Base-by-base conservation (phyloP, 495 filamentous ascomycete genomes). In the Neurospora sp. region DNA sequence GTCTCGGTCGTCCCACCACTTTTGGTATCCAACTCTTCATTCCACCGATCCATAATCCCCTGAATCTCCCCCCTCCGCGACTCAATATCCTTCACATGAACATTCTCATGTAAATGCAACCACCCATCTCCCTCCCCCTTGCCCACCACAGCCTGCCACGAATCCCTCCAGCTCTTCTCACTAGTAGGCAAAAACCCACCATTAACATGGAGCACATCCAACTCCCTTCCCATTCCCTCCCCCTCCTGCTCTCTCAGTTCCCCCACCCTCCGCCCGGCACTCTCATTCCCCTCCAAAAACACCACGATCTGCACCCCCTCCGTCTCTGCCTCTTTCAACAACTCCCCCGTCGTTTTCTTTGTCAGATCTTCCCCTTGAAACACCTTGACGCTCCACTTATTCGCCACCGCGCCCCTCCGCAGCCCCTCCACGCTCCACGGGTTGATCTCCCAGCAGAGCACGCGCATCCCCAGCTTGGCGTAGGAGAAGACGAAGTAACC, bases 401-500 rank as follows among this genome's bases (percentile, higher is more conserved):
- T 97, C 74, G 74, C 84, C 69, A 77, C 39, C 46, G 91, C 91
- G 0, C 94, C 94, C 44, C 93, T 85, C 48, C 87, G 81, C 72
- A 97, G 78, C 0, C 93, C 94, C 81, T 97, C 94, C 0, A 94
- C 88, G 74, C 91, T 93, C 93, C 93, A 97, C 5, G 89, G 87
- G 82, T 94, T 97, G 31, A 98, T 81, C 79, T 98, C 94, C 92
- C 92, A 98, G 76, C 93, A 92, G 73, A 95, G 83, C 10, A 97
- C 91, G 69, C 88, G 85, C 72, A 93, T 83, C 0, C 94, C 94
- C n/a, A 91, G 85, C 73, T 84, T 86, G 23, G 90, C 84, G 78
- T 96, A 97, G 41, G 88, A 90, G 75, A 97, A 95, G 18, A 91
- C 87, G 80, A 97, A 98, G 80, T 98, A 98, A 2, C 94, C 94